Conservation (phyloP, 768 basidiomycete species). For the Leccinum subgranulosum region DNA sequence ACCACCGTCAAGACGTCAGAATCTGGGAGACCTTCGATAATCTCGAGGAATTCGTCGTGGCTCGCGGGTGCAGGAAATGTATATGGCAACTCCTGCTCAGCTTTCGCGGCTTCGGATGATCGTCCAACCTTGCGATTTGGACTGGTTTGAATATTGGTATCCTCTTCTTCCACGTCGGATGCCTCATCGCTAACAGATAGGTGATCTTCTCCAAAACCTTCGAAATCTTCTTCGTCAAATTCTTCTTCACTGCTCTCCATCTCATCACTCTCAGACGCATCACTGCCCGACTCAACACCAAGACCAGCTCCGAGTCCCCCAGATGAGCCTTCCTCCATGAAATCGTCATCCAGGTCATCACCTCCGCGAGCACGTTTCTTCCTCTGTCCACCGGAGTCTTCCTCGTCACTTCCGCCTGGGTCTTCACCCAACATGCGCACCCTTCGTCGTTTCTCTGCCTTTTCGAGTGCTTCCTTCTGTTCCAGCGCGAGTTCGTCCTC, state of each 20-base stretch:
- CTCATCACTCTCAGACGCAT: slow-evolving; percentile 32
- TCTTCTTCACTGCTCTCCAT: slow-evolving; percentile 33
- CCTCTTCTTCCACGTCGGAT: slow-evolving; percentile 32
- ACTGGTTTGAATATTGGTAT: slow-evolving; percentile 43
- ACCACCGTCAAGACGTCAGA: slow-evolving; percentile 75
- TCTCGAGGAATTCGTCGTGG: slow-evolving; percentile 88
- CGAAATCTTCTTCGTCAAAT: slow-evolving; percentile 19
- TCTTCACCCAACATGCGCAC: slow-evolving; percentile 85
- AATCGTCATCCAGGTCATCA: slow-evolving; percentile 94
- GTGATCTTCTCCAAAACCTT: slow-evolving; percentile 32
- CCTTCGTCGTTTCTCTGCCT: slow-evolving; percentile 74
- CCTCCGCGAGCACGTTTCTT: slow-evolving; percentile 61
- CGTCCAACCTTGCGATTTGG: slow-evolving; percentile 32
- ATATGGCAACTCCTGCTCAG: slow-evolving; percentile 74
- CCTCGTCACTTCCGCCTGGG: slow-evolving; percentile 64
- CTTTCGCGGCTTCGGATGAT: slow-evolving; percentile 29
- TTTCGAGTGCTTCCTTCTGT: slow-evolving; percentile 82
- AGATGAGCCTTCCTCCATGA: slow-evolving; percentile 40
- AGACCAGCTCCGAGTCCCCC: slow-evolving; percentile 34
- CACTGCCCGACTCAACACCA: slow-evolving; percentile 40
- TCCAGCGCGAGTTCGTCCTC: slow-evolving; percentile 92
- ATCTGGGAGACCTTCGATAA: slow-evolving; percentile 68
- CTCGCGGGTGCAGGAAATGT: slow-evolving; percentile 86
- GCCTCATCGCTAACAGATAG: slow-evolving; percentile 38
- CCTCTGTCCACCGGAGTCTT: slow-evolving; percentile 37